phyloP scores from a whole-genome alignment of 2,329 filamentous ascomycete species.

The Orbilia ellipsospora region DNA sequence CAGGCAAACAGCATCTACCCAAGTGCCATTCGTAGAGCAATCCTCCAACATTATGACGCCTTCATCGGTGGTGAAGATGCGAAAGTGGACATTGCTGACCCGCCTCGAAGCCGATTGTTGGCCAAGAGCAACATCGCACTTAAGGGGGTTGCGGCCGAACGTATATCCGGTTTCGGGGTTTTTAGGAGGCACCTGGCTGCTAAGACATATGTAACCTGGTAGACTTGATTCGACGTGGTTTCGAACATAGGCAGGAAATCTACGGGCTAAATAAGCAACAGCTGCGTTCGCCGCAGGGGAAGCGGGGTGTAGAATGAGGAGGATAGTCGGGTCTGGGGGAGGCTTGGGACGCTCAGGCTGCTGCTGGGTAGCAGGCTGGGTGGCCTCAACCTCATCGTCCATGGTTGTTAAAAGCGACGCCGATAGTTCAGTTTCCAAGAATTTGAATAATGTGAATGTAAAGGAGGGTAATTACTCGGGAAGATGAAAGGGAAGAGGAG shows the following conservation, averaged over 20 bases:
- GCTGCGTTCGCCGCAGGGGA: conserved; percentile 57
- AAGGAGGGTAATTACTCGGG: neutral
- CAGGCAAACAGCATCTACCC: conserved; percentile 74
- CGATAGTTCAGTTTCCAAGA: neutral
- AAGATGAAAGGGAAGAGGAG: conserved; percentile 25
- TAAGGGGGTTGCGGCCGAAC: conserved; percentile 79
- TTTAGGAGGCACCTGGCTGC: conserved; percentile 63
- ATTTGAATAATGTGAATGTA: conserved; percentile 2
- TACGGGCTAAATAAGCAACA: conserved; percentile 55
- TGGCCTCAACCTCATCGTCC: conserved; percentile 57
- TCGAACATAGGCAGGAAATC: conserved; percentile 53
- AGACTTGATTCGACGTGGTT: conserved; percentile 44
- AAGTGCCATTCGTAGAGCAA: conserved; percentile 92
- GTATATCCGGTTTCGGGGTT: conserved; percentile 78
- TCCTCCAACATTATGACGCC: conserved; percentile 93
- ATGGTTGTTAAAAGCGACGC: conserved; percentile 6
- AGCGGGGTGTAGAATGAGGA: conserved; percentile 58
- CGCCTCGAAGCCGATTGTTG: conserved; percentile 72
- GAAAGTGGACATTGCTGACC: conserved; percentile 95
- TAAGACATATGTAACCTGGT: conserved; percentile 57
- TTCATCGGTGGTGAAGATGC: conserved; percentile 88
- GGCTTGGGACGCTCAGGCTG: conserved; percentile 56
- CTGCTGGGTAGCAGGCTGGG: conserved; percentile 58
- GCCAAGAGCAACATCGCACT: conserved; percentile 78
- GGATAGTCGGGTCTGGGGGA: conserved; percentile 56